phyloP scores from a whole-genome alignment of 2,329 filamentous ascomycete genomes.

The Alternaria novae-zelandiae region DNA sequence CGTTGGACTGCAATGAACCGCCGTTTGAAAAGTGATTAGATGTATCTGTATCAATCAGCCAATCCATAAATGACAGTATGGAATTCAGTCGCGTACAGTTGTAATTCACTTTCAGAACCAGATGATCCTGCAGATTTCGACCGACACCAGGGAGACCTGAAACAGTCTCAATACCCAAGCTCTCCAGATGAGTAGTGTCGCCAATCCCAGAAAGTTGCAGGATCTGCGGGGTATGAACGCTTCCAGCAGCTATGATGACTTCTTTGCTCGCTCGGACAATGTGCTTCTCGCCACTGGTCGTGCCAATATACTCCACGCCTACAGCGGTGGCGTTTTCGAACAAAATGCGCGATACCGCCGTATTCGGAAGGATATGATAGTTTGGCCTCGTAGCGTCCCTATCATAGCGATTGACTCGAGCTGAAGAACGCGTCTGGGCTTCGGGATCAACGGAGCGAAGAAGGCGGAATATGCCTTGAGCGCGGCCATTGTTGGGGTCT shows the following conservation, averaged over 20 bases:
- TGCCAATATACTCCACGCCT: slow-evolving; percentile 26
- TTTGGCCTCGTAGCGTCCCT: slow-evolving; percentile 35
- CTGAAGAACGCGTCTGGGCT: slow-evolving; percentile 38
- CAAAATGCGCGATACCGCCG: slow-evolving; percentile 22
- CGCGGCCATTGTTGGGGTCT: slow-evolving; percentile 30
- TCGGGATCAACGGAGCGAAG: slow-evolving; percentile 34
- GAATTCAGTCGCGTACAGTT: slow-evolving; percentile 19
- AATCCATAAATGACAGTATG: not conserved
- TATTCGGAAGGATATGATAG: slow-evolving; percentile 34
- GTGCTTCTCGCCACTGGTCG: not conserved
- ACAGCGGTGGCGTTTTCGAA: slow-evolving; percentile 21
- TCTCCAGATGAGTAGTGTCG: slow-evolving; percentile 5
- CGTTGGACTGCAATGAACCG: slow-evolving; percentile 24
- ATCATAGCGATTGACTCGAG: slow-evolving; percentile 41
- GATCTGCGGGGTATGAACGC: slow-evolving; percentile 65
- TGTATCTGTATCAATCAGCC: slow-evolving; percentile 5
- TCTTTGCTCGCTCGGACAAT: slow-evolving; percentile 48
- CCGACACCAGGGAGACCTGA: slow-evolving; percentile 36
- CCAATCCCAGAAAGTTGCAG: slow-evolving; percentile 69
- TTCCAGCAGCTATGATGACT: slow-evolving; percentile 65
- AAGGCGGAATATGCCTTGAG: slow-evolving; percentile 41
- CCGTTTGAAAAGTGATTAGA: slow-evolving; percentile 23
- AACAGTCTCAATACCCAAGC: slow-evolving; percentile 18
- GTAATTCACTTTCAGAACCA: slow-evolving; percentile 24
- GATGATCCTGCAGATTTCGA: slow-evolving; percentile 37